Conservation (phyloP, 352 stramenopile genomes). For the Phytophthora lateralis region DNA sequence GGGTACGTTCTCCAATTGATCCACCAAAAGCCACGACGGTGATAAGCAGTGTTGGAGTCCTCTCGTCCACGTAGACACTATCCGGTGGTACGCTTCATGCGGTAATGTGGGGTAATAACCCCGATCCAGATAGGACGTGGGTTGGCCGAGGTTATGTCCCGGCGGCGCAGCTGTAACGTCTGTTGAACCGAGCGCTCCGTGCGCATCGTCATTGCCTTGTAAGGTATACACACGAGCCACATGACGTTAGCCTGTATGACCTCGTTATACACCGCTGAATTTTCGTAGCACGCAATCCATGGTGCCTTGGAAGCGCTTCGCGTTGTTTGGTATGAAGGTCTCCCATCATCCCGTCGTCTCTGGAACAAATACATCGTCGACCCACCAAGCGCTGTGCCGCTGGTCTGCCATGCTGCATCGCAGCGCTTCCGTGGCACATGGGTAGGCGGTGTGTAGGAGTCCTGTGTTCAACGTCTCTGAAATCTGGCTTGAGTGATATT, state of each 20-base stretch:
- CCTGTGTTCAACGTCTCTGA: neutral
- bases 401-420: neutral
- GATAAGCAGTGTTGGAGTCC: neutral
- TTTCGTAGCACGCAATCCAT: neutral
- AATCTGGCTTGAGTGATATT: conserved; percentile 4
- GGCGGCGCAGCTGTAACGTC: neutral
- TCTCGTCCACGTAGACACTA: neutral
- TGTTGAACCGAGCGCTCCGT: neutral
- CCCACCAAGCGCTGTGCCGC: neutral
- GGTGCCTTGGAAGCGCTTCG: neutral
- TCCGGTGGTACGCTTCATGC: neutral
- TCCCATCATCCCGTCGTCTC: neutral
- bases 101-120: neutral
- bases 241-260: neutral
- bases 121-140: neutral
- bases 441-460: neutral
- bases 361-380: neutral
- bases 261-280: neutral
- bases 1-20: neutral
- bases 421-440: neutral
- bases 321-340: too few species aligned
- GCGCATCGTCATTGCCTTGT: neutral
- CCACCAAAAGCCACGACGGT: neutral
- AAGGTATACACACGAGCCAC: neutral
- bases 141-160: neutral